Base-by-base conservation (phyloP, 805 yeast genomes). In the Hermanozyma aechmeae region DNA sequence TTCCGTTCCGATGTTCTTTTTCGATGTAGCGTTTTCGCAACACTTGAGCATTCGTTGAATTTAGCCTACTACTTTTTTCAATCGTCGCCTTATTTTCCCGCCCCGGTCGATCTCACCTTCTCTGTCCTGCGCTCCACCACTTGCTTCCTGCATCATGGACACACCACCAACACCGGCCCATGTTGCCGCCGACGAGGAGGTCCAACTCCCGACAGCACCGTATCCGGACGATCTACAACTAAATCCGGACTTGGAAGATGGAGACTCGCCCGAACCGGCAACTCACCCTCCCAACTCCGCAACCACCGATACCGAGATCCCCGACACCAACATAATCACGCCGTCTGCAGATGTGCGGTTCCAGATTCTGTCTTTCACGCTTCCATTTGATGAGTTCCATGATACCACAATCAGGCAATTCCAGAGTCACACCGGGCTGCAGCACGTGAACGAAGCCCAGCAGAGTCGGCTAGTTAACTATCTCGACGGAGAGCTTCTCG, bases 391-490 rank as follows among this genome's bases (percentile, higher is more conserved):
- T 16, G 46, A 45, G 12, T 56, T 46, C 3, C 51, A 37, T 25
- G 42, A 35, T 13, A 23, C 30, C 12, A 31, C 46, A 5, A 26
- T 25, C 22, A 4, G 28, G 8, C 34, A 40, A 22, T 42, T 53
- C 27, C 20, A 28, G 10, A 35, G 32, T 17, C 26, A 14, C 12
- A 3, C 15, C 6, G 10, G 24, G n/a, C 16, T 24, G 25, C 27
- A 33, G 11, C 13, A 8, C 16, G 25, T 23, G 7, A 13, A n/a
- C 6, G 25, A 13, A 8, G 10, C 35, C 3, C 86, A 79, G 41
- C 80, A 77, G 45, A 67, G 75, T 25, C 65, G 67, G 38, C 58
- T 31, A 58, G 56, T 40, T 23, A 33, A 29, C 13, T 39, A 33
- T 22, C 15, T 36, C 6, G 47, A 42, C 27, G 30, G 19, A 5